phyloP scores from a whole-genome alignment of 768 basidiomycete species.

The Lactifluus subvellereus region DNA sequence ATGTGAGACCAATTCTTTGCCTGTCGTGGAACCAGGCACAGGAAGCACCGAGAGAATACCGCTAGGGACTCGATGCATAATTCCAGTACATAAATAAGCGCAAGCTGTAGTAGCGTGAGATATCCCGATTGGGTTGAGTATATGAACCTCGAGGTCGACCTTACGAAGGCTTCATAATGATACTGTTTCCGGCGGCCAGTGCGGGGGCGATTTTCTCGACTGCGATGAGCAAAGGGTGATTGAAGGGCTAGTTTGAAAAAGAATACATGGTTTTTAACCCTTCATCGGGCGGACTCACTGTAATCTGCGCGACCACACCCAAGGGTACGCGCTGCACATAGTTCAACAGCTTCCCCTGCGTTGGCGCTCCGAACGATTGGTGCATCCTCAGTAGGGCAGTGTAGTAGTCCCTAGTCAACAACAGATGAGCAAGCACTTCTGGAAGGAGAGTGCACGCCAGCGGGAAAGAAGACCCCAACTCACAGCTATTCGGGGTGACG shows the following conservation, averaged over 20 bases:
- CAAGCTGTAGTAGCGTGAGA: constrained; percentile 40
- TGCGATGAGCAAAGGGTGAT: constrained; percentile 84
- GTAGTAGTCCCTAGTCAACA: no score
- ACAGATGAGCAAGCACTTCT: background rate
- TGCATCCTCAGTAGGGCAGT: no score
- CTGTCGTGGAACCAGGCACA: no score
- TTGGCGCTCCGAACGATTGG: constrained; percentile 49
- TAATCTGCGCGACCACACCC: no score
- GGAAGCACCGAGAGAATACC: no score
- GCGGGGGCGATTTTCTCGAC: constrained; percentile 86
- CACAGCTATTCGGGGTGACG: constrained; percentile 85
- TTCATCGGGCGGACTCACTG: background rate
- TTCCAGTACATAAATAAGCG: constrained; percentile 26
- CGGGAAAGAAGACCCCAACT: constrained; percentile 28
- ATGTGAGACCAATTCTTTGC: no score
- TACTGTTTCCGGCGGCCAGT: constrained; percentile 77
- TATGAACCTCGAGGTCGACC: background rate
- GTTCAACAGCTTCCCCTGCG: constrained; percentile 72
- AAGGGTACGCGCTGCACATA: no score
- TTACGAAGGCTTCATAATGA: constrained; percentile 77
- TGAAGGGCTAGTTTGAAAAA: constrained; percentile 39
- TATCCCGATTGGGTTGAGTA: background rate
- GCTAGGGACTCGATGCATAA: no score
- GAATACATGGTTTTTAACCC: constrained; percentile 26
- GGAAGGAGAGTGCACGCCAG: no score